These are phyloP conservation scores for Testicularia cyperi DNA, from an alignment of 1,284 basidiomycete genomes.

Conservation along the genomic window DNA sequence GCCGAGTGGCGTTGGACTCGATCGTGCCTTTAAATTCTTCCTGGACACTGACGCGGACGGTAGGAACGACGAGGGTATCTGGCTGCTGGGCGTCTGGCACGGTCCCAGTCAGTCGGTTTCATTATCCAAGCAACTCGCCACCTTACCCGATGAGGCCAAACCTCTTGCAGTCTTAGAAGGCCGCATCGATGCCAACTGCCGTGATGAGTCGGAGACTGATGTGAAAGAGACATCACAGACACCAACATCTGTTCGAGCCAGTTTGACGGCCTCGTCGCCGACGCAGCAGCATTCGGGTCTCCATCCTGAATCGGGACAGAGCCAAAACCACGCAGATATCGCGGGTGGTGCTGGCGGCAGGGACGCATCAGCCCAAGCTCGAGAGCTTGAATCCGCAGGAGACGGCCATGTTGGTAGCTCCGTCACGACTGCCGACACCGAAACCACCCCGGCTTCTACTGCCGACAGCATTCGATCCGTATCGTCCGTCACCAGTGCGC, in stretches of 20 bases:
- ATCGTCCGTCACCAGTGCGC: conserved; percentile 30
- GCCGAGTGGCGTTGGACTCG: conserved; percentile 32
- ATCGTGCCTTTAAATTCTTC: conserved; percentile 52
- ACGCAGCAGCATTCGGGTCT: neutral
- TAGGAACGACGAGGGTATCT: conserved; percentile 40
- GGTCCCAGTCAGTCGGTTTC: conserved; percentile 9
- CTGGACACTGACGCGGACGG: conserved; percentile 27
- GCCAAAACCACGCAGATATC: neutral
- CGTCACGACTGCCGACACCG: conserved; percentile 11
- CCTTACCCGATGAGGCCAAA: neutral
- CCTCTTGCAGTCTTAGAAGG: conserved; percentile 1
- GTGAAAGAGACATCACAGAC: too few relatives aligned
- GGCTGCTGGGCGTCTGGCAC: conserved; percentile 54
- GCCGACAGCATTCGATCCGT: conserved; percentile 19
- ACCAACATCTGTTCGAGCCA: too few relatives aligned
- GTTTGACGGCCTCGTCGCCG: too few relatives aligned
- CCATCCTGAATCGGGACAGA: neutral
- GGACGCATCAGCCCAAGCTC: too few relatives aligned
- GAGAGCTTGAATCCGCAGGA: neutral
- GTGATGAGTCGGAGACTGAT: neutral
- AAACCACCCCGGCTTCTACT: conserved; percentile 4
- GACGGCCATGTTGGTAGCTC: conserved; percentile 20
- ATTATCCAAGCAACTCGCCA: neutral
- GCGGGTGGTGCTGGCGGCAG: too few relatives aligned
- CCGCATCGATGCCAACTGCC: too few relatives aligned